Evolutionary conservation across 306 rosid species (phyloP).

Genomic region (Morella rubra): DNA sequence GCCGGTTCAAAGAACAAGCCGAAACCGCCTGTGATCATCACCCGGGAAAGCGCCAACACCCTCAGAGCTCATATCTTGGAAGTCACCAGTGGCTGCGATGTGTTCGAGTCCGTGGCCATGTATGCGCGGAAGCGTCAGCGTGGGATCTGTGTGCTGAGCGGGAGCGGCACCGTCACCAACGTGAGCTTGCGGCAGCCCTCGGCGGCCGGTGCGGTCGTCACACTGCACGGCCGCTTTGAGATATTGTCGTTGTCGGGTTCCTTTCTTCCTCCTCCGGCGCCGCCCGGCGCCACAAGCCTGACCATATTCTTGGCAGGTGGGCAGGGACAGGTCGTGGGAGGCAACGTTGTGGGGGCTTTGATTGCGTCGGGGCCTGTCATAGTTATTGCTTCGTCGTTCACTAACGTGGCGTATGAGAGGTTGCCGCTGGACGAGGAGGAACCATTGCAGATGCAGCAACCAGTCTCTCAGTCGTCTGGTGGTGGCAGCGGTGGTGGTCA

Average conservation of each 20-base stretch:
- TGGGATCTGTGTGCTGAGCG: constrained; percentile 91
- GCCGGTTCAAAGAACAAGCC: constrained; percentile 81
- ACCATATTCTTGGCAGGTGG: constrained; percentile 82
- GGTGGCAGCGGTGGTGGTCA: constrained; percentile 23
- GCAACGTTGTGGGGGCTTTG: constrained; percentile 83
- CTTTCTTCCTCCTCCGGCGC: constrained; percentile 89
- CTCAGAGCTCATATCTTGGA: constrained; percentile 90
- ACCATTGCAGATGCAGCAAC: constrained; percentile 53
- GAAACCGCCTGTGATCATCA: constrained; percentile 79
- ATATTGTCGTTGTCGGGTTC: constrained; percentile 78
- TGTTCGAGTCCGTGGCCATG: constrained; percentile 75
- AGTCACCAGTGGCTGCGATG: constrained; percentile 73
- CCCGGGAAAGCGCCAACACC: constrained; percentile 85
- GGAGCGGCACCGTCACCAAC: constrained; percentile 79
- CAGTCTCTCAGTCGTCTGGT: constrained; percentile 45
- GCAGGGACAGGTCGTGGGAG: constrained; percentile 90
- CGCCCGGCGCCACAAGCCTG: constrained; percentile 82
- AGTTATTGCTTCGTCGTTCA: constrained; percentile 85
- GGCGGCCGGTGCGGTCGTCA: constrained; percentile 50
- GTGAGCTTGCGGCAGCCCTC: constrained; percentile 71
- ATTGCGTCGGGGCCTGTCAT: constrained; percentile 83
- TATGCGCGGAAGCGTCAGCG: constrained; percentile 75
- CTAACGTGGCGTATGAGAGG: constrained; percentile 90
- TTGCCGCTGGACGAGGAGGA: constrained; percentile 87
- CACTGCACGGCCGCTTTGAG: constrained; percentile 73